Evolutionary conservation across 2,329 filamentous ascomycete genomes (phyloP), one percentile per base, ranked within the genome.

Genomic region (Cyanodermella asteris): DNA sequence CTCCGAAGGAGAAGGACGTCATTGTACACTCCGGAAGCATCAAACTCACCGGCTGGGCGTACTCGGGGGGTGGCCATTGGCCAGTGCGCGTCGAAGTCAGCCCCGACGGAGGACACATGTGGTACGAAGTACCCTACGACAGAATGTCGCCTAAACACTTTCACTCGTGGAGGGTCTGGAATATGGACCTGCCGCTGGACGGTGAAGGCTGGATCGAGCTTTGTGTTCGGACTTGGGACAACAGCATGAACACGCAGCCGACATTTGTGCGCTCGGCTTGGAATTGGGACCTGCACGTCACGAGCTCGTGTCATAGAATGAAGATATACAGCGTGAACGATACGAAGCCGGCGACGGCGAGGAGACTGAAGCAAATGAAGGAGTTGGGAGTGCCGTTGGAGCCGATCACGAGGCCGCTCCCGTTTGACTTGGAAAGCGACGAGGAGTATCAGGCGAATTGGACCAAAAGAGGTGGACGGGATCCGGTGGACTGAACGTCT

Each of bases 121-220:
- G 69, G 69, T 72, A 73, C 31, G 51, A 59, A 7, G 62, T 73
- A 0, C 68, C 68, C 0, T 46, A 48, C 1, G 56, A 68, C 24
- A 65, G 70, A 2, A 31, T 76, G 31, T 64, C 58, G 3, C 54
- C 52, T 33, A 77, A 76, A 43, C 58, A 64, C 24, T 64, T 56
- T 23, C 65, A 61, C 36, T 58, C 64, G 0, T 77, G 71, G 72
- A 48, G 71, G 8, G 56, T 55, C 0, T 77, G 71, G 72, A 50
- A 62, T 28, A 54, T 58, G 1, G 61, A 70, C 2, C 37, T 76
- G 1, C 70, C 71, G 0, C 63, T 64, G 29, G 64, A 69, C 23
- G 56, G 55, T 1, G 64, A 69, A 33, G 64, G 65, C 0, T 69
- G 64, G 65, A 39, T 64, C 12, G 65, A 71, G 39, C 45, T 71